Evolutionary conservation across 768 basidiomycete species (phyloP), one percentile per base, ranked within the genome.

Genomic region (Lactarius tabidus): DNA sequence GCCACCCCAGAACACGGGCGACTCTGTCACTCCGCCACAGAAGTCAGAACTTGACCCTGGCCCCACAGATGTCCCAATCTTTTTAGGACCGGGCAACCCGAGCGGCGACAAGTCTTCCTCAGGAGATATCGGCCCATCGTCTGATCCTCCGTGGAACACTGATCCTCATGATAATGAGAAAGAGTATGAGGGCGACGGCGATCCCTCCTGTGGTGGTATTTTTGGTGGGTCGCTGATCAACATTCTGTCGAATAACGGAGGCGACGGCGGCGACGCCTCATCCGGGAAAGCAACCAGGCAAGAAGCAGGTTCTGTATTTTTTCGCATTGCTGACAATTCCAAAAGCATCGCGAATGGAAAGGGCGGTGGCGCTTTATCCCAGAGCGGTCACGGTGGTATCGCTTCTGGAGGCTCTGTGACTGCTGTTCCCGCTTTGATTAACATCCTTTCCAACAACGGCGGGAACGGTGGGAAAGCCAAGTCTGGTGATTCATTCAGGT

Each of bases 211-310:
- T n/a, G 67, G 23, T 38, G 53, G 15, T 38, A 12, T 28, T 33
- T 36, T 35, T 45, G 60, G 48, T 18, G 52, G 18, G 48, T 67
- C 70, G 17, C 31, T 76, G 57, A 68, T 76, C 67, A 74, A 75
- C 63, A 45, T 75, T 58, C 64, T 73, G 67, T 75, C 75, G 41
- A 73, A 73, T 69, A 77, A 77, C 35, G 67, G 71, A 45, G 73
- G 73, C 18, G 67, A 65, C 15, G 73, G 71, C n/a, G 73, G 73
- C 15, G 56, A 61, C 5, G 69, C 73, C 3, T 57, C 63, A 14
- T 70, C 64, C 17, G 73, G 73, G 41, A 51, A 62, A 26, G 71
- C 72, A 23, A 62, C 51, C 17, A 66, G 65, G 65, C 52, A 57
- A 62, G 65, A 18, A 12, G 12, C 7, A 20, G 43, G 20, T 15